phyloP scores from a whole-genome alignment of 2,329 filamentous ascomycete genomes.

The Calycina marina region DNA sequence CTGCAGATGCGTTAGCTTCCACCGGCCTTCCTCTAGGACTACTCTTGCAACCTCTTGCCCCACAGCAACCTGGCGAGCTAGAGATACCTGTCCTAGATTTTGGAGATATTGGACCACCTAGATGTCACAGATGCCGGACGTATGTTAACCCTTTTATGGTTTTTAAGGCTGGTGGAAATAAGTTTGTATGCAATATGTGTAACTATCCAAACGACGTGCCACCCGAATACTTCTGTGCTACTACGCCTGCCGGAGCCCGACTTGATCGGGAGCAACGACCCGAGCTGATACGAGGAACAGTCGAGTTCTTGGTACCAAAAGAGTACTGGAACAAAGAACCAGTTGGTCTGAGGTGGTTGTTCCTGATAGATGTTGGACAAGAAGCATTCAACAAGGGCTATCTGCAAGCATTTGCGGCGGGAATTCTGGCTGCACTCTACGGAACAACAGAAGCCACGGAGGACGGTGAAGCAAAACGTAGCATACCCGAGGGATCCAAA shows the following conservation, averaged over 20 bases:
- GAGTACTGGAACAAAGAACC: slow-evolving; percentile 98
- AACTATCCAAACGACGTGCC: slow-evolving; percentile 92
- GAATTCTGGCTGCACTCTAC: slow-evolving; percentile 74
- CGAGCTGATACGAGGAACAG: slow-evolving; percentile 80
- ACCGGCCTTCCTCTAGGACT: slow-evolving; percentile 80
- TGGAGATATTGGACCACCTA: slow-evolving; percentile 75
- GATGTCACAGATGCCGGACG: slow-evolving; percentile 81
- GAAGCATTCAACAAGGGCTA: slow-evolving; percentile 87
- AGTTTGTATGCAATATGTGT: slow-evolving; percentile 96
- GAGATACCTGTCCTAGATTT: slow-evolving; percentile 90
- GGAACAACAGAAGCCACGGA: slow-evolving; percentile 40
- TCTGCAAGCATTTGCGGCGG: slow-evolving; percentile 78
- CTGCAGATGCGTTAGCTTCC: slow-evolving; percentile 60
- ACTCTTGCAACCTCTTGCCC: slow-evolving; percentile 75
- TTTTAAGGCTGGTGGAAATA: slow-evolving; percentile 85
- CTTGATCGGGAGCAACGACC: slow-evolving; percentile 80
- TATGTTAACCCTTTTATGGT: slow-evolving; percentile 99
- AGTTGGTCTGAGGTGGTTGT: slow-evolving; percentile 74
- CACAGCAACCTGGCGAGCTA: slow-evolving; percentile 68
- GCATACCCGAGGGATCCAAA: slow-evolving; percentile 65
- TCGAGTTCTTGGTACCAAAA: slow-evolving; percentile 93
- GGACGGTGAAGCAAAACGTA: slow-evolving; percentile 34
- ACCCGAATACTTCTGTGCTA: slow-evolving; percentile 83
- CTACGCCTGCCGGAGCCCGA: slow-evolving; percentile 71
- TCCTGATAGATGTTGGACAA: slow-evolving; percentile 85